A percentile compares a stretch with the other conserved stretches of the same genome.
phyloP scores from a whole-genome alignment of 2,329 filamentous ascomycete species.

The Aureobasidium sp. region DNA sequence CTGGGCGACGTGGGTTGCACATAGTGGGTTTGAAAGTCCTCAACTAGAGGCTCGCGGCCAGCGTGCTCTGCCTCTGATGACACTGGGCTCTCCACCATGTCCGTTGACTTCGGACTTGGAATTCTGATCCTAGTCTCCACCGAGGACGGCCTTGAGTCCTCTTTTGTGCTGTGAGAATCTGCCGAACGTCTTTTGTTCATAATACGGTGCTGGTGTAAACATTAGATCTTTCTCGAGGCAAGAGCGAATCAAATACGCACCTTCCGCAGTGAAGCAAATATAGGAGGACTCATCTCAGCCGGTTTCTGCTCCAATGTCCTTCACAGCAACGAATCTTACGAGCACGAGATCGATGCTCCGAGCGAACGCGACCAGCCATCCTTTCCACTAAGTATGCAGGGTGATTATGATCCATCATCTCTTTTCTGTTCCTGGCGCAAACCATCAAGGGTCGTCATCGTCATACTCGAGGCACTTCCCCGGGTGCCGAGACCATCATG shows the following conservation, averaged over 20 bases:
- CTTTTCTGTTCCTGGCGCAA: conserved; percentile 3
- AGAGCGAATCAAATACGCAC: background rate
- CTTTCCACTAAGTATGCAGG: background rate
- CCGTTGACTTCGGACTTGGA: background rate
- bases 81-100: background rate
- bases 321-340: background rate
- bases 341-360: background rate
- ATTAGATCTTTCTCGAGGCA: background rate
- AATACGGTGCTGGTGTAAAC: background rate
- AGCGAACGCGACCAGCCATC: background rate
- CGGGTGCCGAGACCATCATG: conserved; percentile 4
- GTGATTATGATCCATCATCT: background rate
- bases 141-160: conserved; percentile 1
- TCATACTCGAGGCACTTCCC: conserved; percentile 9
- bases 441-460: conserved; percentile 1
- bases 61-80: background rate
- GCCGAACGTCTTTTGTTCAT: background rate
- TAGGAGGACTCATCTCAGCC: conserved; percentile 3
- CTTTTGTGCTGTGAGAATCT: background rate
- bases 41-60: conserved; percentile 19
- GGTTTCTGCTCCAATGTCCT: background rate
- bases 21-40: conserved; percentile 25
- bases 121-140: conserved; percentile 4
- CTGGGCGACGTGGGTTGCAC: background rate
- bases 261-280: conserved; percentile 11